A percentile compares a stretch with the other conserved stretches of the same genome.
These are phyloP conservation scores for Globisporangium emineosum DNA, from an alignment of 352 stramenopile genomes.

Conservation along the genomic window DNA sequence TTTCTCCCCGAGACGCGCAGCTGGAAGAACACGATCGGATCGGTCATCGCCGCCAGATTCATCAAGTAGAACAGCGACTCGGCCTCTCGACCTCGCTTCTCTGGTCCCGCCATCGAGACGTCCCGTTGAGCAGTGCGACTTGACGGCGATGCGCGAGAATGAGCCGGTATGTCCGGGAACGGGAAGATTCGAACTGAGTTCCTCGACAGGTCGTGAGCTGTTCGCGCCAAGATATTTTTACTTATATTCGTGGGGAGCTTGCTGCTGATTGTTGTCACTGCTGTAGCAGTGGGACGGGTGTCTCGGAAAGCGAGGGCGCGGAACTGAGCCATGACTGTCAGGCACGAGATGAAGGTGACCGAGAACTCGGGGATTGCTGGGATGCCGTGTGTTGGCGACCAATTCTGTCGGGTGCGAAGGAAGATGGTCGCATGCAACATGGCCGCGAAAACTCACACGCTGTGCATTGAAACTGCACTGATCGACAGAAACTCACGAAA, in stretches of 20 bases:
- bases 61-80: slow-evolving; percentile 16
- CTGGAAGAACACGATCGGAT: slow-evolving; percentile 11
- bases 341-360: slow-evolving; percentile 19
- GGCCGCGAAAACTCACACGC: slow-evolving; percentile 17
- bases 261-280: neutral
- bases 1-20: neutral
- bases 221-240: neutral
- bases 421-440: slow-evolving; percentile 15
- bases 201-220: neutral
- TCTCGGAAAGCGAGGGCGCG: slow-evolving; percentile 13
- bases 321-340: slow-evolving; percentile 16
- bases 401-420: slow-evolving; percentile 8
- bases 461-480: slow-evolving; percentile 14
- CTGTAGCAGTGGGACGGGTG: too few relatives aligned
- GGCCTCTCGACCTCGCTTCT: neutral
- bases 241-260: neutral
- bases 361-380: slow-evolving; percentile 22
- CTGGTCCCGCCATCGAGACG: neutral
- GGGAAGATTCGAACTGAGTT: neutral
- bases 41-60: slow-evolving; percentile 14
- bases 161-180: neutral
- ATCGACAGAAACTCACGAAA: slow-evolving; percentile 11
- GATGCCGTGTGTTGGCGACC: slow-evolving; percentile 18
- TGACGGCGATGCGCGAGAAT: neutral
- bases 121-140: neutral